Conservation (phyloP, 2,329 filamentous ascomycete species). For the Paraphaeosphaeria sporulosa region DNA sequence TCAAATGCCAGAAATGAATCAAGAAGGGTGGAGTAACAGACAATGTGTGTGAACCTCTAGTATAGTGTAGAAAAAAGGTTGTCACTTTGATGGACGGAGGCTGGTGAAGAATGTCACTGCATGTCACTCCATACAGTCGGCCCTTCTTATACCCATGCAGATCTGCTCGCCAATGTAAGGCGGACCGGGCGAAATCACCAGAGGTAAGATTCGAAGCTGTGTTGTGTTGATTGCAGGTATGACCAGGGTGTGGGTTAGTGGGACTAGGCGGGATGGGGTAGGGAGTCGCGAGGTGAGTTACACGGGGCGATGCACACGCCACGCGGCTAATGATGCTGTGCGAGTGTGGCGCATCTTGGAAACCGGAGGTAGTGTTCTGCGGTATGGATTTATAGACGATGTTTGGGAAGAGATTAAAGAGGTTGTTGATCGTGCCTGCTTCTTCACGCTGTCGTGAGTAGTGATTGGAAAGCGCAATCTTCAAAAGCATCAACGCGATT, state of each 20-base stretch:
- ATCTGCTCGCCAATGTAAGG: neutral
- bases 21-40: neutral
- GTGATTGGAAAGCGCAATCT: neutral
- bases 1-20: neutral
- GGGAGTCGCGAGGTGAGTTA: constrained; percentile 1
- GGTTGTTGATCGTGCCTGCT: neutral
- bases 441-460: neutral
- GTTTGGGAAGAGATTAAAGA: neutral
- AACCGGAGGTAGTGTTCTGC: too few relatives aligned
- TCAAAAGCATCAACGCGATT: neutral
- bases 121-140: neutral
- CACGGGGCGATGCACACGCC: neutral
- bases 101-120: constrained; percentile 5
- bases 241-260: neutral
- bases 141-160: constrained; percentile 1
- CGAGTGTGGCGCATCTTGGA: neutral
- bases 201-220: neutral
- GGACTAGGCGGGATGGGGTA: constrained; percentile 4
- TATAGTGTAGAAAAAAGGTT: too few relatives aligned
- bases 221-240: constrained; percentile 8
- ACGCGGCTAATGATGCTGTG: neutral
- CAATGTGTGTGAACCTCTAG: neutral
- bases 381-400: neutral
- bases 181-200: neutral
- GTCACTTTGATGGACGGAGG: neutral